Percentiles rank a stretch among this genome's conserved stretches.
phyloP scores from a whole-genome alignment of 148 eudicot species.

The Chenopodium berlandieri region DNA sequence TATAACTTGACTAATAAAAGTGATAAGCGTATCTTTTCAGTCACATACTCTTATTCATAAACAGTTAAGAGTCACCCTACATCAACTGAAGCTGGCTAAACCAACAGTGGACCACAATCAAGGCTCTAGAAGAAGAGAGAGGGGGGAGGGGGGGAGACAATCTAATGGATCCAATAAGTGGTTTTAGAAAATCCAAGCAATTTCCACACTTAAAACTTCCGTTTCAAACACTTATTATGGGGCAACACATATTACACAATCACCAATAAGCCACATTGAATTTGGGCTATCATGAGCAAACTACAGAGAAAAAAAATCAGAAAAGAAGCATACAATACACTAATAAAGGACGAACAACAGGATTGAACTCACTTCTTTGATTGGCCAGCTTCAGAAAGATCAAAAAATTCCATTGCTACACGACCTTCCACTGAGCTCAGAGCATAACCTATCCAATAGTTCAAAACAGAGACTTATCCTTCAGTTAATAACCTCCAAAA shows the following conservation, averaged over 20 bases:
- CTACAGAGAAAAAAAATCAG: slow-evolving; percentile 2
- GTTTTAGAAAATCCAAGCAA: not conserved
- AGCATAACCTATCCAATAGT: slow-evolving; percentile 75
- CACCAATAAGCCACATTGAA: not conserved
- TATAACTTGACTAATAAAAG: not conserved
- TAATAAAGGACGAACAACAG: not conserved
- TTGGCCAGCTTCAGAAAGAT: slow-evolving; percentile 91
- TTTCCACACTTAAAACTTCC: not conserved
- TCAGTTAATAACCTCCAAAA: not conserved
- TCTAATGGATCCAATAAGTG: not conserved
- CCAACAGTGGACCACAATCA: too few relatives aligned
- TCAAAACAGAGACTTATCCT: slow-evolving; percentile 2
- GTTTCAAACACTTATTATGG: not conserved
- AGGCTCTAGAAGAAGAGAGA: not conserved
- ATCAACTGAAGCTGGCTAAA: not conserved
- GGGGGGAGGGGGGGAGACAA: not conserved
- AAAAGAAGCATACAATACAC: not conserved
- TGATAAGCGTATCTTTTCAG: too few relatives aligned
- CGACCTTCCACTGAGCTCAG: slow-evolving; percentile 98
- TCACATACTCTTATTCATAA: not conserved
- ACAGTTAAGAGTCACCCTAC: not conserved
- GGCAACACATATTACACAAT: not conserved
- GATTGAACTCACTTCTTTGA: slow-evolving; percentile 65
- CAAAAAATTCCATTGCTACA: slow-evolving; percentile 96
- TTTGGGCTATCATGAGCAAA: not conserved